Base-by-base conservation (phyloP, 352 stramenopile genomes). In the Pythium aphanidermatum region DNA sequence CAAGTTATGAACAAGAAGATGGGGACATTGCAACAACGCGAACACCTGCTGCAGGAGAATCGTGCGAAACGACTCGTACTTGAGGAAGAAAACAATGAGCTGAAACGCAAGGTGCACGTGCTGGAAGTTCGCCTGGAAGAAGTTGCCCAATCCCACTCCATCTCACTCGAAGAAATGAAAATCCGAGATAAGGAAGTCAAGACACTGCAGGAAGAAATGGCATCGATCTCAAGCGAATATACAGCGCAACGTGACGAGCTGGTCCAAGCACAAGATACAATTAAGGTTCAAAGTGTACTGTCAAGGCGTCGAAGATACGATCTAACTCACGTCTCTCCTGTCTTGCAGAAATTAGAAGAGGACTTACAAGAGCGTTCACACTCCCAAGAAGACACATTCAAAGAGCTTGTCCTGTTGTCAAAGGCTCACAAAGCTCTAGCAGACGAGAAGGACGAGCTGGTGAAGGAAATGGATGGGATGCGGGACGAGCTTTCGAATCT, bases 1-100 rank as follows among this genome's bases (percentile, higher is more conserved):
- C 74, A 86, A 44, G 67, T 84, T 13, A 78, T 88, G 68, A 88
- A 80, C 61, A 86, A 91, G 40, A 83, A 86, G 30, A 70, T 80
- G 21, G 68, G 51, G 28, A 59, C 69, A 21, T 29, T 90, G 25
- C 76, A 88, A 41, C 71, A 92, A 28, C 68, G 77, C 11, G 75
- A 90, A 40, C 64, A 78, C 20, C 57, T 86, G 26, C 54, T 90
- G 19, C 74, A 88, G 51, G 78, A 89, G 17, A 83, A 36, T 19
- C 73, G 75, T 10, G 46, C 56, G 2, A 84, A 81, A 46, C 67
- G 70, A 27, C 60, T 60, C 12, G 47, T 67, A 12, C 20, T 90
- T 27, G 77, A 89, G 46, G 74, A 92, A 36, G 75, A 90, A 46
- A 92, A 87, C 58, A 74, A 51, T 14, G 75, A 86, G 46, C 55